Evolutionary conservation across 2,329 filamentous ascomycete species (phyloP), one percentile per base, ranked within the genome.

Genomic region (Ceratocystis smalleyi): DNA sequence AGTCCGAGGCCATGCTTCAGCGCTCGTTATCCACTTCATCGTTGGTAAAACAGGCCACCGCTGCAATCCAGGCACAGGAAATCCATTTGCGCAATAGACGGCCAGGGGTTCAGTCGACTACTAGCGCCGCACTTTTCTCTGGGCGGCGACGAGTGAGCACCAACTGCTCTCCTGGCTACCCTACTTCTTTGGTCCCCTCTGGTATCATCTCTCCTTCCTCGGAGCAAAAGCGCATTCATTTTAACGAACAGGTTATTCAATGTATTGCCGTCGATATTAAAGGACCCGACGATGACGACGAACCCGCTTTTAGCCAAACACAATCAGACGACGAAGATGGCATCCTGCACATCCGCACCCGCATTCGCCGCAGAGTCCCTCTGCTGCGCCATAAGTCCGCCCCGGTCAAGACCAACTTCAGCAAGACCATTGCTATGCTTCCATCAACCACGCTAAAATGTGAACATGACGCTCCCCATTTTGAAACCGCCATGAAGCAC

Each of bases 1-100:
- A 95, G 80, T 97, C 92, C 0, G 92, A 97, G 74, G 82, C 95
- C 51, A 96, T 97, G 83, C 81, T 97, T 7, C 91, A 96, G 72
- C 83, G 86, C 67, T 96, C 91, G 0, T 74, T 96, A 6, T 95
- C 91, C 1, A 85, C 89, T 1, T 92, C 91, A 1, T 96, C 91
- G 4, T 79, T 97, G 17, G 77, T 97, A 19, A 92, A 95, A 74
- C 89, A 95, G 74, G 91, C 91, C 5, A 88, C 90, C 0, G 89
- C 89, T 22, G 88, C 89, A 22, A 85, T 95, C 12, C 87, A 92
- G 71, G 89, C 91, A 35, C 89, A 95, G 72, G 83, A 89, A 72
- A 84, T 81, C 55, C 80, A 79, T 66, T 77, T 77, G 49, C 72
- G 75, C 30, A 76, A 76, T 65, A 71, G 80, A 72, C 75, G 82